Conservation (phyloP, 2,329 filamentous ascomycete genomes). For the Onygenales sp. region DNA sequence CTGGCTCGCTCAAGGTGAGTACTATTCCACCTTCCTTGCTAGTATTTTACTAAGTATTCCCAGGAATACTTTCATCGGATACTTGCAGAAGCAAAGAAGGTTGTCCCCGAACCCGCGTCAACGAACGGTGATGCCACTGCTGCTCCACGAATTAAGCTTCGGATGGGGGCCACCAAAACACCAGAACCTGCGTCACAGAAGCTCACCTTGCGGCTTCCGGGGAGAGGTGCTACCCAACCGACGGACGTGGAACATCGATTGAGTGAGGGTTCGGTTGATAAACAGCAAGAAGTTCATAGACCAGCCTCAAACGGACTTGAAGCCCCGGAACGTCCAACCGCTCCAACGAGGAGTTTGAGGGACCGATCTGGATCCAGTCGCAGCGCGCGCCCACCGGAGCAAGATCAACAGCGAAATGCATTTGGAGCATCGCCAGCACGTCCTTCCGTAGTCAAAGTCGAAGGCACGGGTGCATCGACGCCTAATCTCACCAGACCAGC, state of each 20-base stretch:
- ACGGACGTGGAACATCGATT: constrained; percentile 29
- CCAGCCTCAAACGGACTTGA: constrained; percentile 33
- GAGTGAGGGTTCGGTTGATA: constrained; percentile 44
- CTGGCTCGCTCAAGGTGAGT: constrained; percentile 66
- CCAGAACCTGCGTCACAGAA: constrained; percentile 44
- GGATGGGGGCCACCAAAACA: constrained; percentile 44
- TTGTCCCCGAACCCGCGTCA: constrained; percentile 55
- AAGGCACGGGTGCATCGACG: not conserved
- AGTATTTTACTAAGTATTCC: constrained; percentile 2
- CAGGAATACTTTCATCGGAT: constrained; percentile 61
- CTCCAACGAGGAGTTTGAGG: constrained; percentile 27
- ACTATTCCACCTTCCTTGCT: constrained; percentile 5
- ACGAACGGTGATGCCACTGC: constrained; percentile 27
- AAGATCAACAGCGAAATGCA: constrained; percentile 10
- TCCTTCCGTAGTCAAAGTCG: constrained; percentile 26
- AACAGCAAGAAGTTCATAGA: constrained; percentile 42
- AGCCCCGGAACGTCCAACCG: constrained; percentile 10
- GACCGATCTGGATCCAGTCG: constrained; percentile 14
- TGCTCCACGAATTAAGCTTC: constrained; percentile 72
- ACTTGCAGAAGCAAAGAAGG: constrained; percentile 61
- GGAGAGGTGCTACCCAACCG: constrained; percentile 43
- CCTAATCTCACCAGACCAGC: not conserved
- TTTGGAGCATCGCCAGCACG: not conserved
- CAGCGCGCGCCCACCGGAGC: constrained; percentile 15
- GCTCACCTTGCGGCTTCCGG: constrained; percentile 63